A percentile compares a stretch with the other conserved stretches of the same genome.
Conservation (phyloP, 306 rosid genomes). For the cucumber (Cucumis sativus) region DNA sequence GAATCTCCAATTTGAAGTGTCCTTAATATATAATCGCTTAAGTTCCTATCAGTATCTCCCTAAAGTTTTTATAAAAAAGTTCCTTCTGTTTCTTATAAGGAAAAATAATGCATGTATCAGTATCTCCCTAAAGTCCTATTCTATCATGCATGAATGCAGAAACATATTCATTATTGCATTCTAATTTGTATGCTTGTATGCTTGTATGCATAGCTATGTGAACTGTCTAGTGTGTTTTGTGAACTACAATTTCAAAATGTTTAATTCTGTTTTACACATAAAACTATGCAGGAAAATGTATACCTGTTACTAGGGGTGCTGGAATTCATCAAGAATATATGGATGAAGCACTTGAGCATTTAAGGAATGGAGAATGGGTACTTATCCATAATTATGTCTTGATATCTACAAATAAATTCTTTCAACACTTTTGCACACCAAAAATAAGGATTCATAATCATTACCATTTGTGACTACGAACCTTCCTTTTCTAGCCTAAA, state of each 20-base stretch:
- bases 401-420: neutral
- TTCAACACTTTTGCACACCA: too few relatives aligned
- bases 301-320: slow-evolving; percentile 84
- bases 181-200: neutral
- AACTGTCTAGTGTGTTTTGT: neutral
- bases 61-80: neutral
- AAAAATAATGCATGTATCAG: too few relatives aligned
- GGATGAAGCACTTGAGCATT: slow-evolving; percentile 73
- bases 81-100: too few relatives aligned
- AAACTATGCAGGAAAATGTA: slow-evolving; percentile 65
- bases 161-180: neutral
- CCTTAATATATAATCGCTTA: neutral
- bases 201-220: neutral
- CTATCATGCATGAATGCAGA: neutral
- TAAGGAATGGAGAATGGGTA: slow-evolving; percentile 84
- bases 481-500: too few relatives aligned
- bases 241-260: neutral
- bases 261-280: neutral
- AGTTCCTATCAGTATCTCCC: neutral
- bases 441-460: too few relatives aligned
- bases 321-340: slow-evolving; percentile 86
- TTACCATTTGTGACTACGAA: too few relatives aligned
- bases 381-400: slow-evolving; percentile 7
- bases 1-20: neutral
- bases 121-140: too few relatives aligned